phyloP scores from a whole-genome alignment of 23 red algal genomes.

The Gracilaria vermiculophylla region DNA sequence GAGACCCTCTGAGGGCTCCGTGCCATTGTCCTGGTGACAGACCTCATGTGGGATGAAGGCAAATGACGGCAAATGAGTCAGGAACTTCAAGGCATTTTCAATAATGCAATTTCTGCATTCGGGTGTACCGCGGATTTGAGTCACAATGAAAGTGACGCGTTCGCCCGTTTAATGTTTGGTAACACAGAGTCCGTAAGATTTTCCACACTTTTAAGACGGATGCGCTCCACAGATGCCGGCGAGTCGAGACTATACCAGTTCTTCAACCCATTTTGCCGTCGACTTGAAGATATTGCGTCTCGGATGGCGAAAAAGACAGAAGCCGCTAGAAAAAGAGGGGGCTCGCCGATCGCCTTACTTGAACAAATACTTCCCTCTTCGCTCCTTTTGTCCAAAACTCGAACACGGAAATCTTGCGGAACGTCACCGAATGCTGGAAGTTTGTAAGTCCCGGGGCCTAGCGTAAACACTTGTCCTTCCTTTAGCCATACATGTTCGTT shows the following conservation, averaged over 20 bases:
- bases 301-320: constrained; percentile 86
- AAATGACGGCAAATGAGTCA: no score
- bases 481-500: constrained; percentile 48
- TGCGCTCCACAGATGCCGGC: constrained; percentile 71
- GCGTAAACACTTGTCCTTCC: constrained; percentile 38
- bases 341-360: constrained; percentile 87
- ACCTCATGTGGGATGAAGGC: no score
- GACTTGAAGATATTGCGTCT: constrained; percentile 54
- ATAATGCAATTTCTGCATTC: no score
- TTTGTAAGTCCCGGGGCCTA: constrained; percentile 87
- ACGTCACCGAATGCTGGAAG: constrained; percentile 75
- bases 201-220: constrained; percentile 48
- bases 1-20: no score
- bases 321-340: constrained; percentile 79
- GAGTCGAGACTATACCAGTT: constrained; percentile 65
- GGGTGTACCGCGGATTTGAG: no score
- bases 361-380: constrained; percentile 66
- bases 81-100: no score
- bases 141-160: background rate
- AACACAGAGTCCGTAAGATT: background rate
- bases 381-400: constrained; percentile 43
- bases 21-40: no score
- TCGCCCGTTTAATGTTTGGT: background rate
- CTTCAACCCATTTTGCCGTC: background rate
- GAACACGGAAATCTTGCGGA: constrained; percentile 73